These are phyloP conservation scores for Vigna mungo DNA, from an alignment of 306 rosid genomes.

Conservation along the genomic window DNA sequence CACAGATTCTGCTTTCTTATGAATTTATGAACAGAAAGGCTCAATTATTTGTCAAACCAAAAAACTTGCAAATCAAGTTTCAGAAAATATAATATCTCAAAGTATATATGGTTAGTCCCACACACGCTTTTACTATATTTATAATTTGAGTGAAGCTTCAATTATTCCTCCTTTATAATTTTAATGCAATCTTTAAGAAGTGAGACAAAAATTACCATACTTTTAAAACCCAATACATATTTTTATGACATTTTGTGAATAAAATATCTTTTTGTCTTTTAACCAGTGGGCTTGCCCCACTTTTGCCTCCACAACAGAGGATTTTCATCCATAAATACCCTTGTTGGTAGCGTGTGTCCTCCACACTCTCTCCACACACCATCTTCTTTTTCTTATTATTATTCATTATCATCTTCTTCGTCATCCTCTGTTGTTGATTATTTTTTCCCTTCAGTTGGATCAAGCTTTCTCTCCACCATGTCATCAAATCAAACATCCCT, in stretches of 20 bases:
- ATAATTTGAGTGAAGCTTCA: slow-evolving; percentile 16
- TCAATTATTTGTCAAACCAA: neutral
- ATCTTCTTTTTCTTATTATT: slow-evolving; percentile 14
- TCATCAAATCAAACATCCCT: slow-evolving; percentile 51
- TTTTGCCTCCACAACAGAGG: slow-evolving; percentile 42
- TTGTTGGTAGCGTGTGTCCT: slow-evolving; percentile 71
- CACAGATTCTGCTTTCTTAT: neutral
- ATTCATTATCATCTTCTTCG: neutral
- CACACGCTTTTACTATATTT: slow-evolving; percentile 12
- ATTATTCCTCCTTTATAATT: slow-evolving; percentile 7
- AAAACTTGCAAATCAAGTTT: neutral
- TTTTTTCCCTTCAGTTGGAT: neutral
- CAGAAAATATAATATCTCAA: neutral
- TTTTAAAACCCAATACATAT: neutral
- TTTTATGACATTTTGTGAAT: slow-evolving; percentile 5
- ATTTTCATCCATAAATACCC: slow-evolving; percentile 73
- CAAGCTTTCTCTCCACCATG: slow-evolving; percentile 37
- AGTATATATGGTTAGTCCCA: neutral
- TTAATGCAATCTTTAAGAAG: slow-evolving; percentile 21
- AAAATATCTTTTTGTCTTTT: slow-evolving; percentile 33
- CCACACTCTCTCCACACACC: slow-evolving; percentile 63
- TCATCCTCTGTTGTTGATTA: neutral
- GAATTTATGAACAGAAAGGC: neutral
- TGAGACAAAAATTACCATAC: slow-evolving; percentile 1
- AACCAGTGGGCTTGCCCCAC: slow-evolving; percentile 64